phyloP scores from a whole-genome alignment of 768 basidiomycete species.

The Russula ochroleuca region DNA sequence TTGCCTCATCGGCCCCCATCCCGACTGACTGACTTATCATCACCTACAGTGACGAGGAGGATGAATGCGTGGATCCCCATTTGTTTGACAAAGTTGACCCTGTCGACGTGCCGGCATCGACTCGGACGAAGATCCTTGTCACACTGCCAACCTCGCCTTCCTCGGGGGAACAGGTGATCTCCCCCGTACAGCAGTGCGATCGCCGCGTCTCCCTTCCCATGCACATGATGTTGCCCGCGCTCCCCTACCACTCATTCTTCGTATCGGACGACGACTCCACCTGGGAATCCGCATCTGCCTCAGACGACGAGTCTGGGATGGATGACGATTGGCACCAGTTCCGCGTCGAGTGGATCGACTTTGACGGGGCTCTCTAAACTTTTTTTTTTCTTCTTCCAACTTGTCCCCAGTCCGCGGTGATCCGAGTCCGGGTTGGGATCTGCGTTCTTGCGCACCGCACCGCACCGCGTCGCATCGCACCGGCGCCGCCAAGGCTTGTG shows the following conservation, averaged over 20 bases:
- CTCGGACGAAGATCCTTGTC: not conserved
- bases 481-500: not conserved
- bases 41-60: slow-evolving; percentile 8
- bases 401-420: not conserved
- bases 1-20: not conserved
- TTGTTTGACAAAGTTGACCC: slow-evolving; percentile 13
- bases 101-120: not conserved
- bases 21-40: not conserved
- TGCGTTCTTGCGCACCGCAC: not conserved
- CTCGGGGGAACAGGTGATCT: not conserved
- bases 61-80: not conserved
- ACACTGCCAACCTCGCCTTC: not conserved
- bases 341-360: slow-evolving; percentile 26
- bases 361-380: not conserved
- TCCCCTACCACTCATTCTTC: not conserved
- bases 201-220: slow-evolving; percentile 9
- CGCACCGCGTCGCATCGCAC: not conserved
- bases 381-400: not conserved
- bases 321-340: slow-evolving; percentile 23
- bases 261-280: slow-evolving; percentile 5
- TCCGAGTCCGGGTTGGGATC: not conserved
- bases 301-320: slow-evolving; percentile 6
- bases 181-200: not conserved
- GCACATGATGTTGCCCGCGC: not conserved
- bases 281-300: slow-evolving; percentile 8